phyloP scores from a whole-genome alignment of 345 rosid species.

The Eucalyptus marginata region DNA sequence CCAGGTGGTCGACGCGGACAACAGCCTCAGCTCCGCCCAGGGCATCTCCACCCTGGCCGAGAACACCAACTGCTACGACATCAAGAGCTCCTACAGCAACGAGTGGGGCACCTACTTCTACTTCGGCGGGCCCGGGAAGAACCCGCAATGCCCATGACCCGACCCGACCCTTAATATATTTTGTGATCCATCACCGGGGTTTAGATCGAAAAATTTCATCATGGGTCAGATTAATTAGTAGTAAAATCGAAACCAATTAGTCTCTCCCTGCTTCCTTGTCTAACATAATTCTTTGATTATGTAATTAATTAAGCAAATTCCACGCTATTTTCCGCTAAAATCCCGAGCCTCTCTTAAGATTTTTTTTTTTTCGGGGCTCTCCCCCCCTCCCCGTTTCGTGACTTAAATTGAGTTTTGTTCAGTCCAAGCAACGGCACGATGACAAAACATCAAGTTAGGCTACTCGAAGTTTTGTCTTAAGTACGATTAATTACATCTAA shows the following conservation, averaged over 20 bases:
- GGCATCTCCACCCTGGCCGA: constrained; percentile 70
- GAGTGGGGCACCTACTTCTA: constrained; percentile 94
- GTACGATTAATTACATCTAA: too few species aligned
- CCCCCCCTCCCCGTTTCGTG: too few species aligned
- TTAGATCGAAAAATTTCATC: neutral
- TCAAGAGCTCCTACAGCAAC: constrained; percentile 55
- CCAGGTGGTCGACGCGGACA: constrained; percentile 82
- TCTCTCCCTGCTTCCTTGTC: neutral
- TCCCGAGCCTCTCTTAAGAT: neutral
- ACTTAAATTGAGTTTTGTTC: neutral
- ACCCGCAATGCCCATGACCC: constrained; percentile 55
- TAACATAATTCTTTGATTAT: neutral
- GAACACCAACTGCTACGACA: constrained; percentile 82
- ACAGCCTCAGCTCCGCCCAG: constrained; percentile 58
- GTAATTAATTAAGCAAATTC: neutral
- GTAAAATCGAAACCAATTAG: neutral
- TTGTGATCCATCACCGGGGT: neutral
- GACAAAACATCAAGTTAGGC: neutral
- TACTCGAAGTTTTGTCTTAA: neutral
- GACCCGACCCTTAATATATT: neutral
- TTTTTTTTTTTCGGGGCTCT: too few species aligned
- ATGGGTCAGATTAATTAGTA: neutral
- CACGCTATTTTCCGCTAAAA: neutral
- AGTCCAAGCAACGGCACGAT: neutral
- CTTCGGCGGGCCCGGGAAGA: constrained; percentile 91